Percentiles rank a stretch among this genome's conserved stretches.
Conservation (phyloP, 2,329 filamentous ascomycete species). For the Zelopaecilomyces penicillatus region DNA sequence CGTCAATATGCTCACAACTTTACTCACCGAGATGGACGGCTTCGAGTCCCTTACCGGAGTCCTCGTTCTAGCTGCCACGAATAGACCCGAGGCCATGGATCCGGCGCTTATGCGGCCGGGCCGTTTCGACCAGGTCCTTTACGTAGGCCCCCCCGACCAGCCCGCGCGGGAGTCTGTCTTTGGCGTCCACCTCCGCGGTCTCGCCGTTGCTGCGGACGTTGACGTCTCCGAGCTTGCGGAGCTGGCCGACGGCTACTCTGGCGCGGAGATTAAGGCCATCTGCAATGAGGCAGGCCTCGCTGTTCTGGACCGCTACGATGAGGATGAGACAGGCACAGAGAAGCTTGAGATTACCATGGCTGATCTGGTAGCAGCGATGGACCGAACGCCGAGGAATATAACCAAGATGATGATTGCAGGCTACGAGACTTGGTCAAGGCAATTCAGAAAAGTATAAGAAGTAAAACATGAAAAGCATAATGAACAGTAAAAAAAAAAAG, state of each 20-base stretch:
- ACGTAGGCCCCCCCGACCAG: constrained; percentile 72
- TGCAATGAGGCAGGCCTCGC: constrained; percentile 37
- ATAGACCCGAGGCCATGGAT: constrained; percentile 79
- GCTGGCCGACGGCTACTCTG: constrained; percentile 69
- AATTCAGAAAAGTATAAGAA: constrained; percentile 23
- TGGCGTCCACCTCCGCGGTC: constrained; percentile 53
- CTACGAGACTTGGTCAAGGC: constrained; percentile 48
- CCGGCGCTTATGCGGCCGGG: constrained; percentile 78
- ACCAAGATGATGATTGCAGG: constrained; percentile 48
- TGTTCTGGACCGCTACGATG: constrained; percentile 30
- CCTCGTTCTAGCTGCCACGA: constrained; percentile 83
- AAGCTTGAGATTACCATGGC: constrained; percentile 30
- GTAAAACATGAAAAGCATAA: constrained; percentile 2
- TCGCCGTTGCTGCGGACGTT: constrained; percentile 54
- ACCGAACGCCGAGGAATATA: constrained; percentile 46
- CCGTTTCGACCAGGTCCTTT: constrained; percentile 75
- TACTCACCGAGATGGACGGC: constrained; percentile 93
- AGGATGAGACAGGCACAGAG: constrained; percentile 17
- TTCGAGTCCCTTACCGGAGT: constrained; percentile 80
- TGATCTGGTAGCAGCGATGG: constrained; percentile 36
- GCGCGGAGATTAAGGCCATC: constrained; percentile 64
- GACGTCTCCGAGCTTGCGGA: constrained; percentile 55
- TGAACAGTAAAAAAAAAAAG: background rate
- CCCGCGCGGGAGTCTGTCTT: constrained; percentile 71
- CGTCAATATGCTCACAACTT: constrained; percentile 78